phyloP scores from a whole-genome alignment of 208 protist species.

The Angomonas desouzai region DNA sequence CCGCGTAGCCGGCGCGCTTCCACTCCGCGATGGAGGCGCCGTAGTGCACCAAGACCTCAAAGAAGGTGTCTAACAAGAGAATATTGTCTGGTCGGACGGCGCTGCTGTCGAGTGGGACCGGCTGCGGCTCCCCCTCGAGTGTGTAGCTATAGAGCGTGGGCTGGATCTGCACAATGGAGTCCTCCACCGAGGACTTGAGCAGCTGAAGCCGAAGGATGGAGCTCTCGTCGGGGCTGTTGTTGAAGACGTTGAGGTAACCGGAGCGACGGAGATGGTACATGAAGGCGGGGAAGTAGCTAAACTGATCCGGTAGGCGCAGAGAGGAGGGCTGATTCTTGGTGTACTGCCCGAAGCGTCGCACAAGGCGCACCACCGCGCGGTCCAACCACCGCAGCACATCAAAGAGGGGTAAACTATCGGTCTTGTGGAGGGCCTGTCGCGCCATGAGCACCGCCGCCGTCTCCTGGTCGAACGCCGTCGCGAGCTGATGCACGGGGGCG shows the following conservation, averaged over 20 bases:
- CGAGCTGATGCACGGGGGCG: conserved; percentile 59
- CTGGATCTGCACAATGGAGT: conserved; percentile 98
- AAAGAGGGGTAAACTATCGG: conserved; percentile 94
- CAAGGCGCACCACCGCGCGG: conserved; percentile 97
- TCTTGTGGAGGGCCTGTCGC: conserved; percentile 94
- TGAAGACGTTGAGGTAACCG: conserved; percentile 97
- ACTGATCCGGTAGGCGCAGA: conserved; percentile 87
- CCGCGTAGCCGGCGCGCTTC: conserved; percentile 92
- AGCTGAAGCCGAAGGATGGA: conserved; percentile 96
- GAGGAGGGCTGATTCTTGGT: conserved; percentile 88
- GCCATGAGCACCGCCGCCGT: conserved; percentile 97
- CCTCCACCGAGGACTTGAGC: conserved; percentile 91
- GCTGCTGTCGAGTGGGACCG: conserved; percentile 91
- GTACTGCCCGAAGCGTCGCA: conserved; percentile 94
- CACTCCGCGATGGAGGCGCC: conserved; percentile 95
- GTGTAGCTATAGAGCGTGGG: conserved; percentile 96
- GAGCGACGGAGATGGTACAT: conserved; percentile 98
- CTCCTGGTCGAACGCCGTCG: conserved; percentile 97
- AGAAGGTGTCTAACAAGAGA: conserved; percentile 99
- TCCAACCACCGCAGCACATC: conserved; percentile 99
- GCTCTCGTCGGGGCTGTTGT: conserved; percentile 98
- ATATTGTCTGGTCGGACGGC: conserved; percentile 92
- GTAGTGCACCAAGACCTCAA: conserved; percentile 97
- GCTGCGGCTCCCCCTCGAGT: conserved; percentile 83
- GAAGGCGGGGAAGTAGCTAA: conserved; percentile 98